Percentiles rank a stretch among this genome's conserved stretches.
Conservation (phyloP, 2,329 filamentous ascomycete genomes). For the Nakataea oryzae region DNA sequence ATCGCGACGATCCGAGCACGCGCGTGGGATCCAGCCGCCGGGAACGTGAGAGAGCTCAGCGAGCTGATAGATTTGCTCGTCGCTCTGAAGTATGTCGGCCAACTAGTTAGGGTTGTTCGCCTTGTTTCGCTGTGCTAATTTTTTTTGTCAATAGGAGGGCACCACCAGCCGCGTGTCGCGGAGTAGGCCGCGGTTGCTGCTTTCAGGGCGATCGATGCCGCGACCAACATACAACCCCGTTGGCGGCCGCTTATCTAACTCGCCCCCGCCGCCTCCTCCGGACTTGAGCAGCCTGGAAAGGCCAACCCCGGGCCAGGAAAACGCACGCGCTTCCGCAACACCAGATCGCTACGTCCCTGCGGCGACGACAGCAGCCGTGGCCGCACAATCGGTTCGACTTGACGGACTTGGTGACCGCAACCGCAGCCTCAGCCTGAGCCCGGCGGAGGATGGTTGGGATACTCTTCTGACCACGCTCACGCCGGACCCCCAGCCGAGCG, state of each 20-base stretch:
- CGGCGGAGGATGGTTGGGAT: constrained; percentile 62
- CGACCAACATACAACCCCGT: background rate
- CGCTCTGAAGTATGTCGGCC: background rate
- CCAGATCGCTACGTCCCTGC: background rate
- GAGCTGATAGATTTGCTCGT: background rate
- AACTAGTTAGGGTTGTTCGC: background rate
- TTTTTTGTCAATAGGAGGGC: background rate
- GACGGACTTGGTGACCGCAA: constrained; percentile 79
- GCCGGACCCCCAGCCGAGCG: constrained; percentile 69
- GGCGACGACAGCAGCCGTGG: background rate
- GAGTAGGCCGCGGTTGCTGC: background rate
- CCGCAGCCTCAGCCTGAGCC: constrained; percentile 72
- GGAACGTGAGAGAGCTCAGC: background rate
- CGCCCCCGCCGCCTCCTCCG: background rate
- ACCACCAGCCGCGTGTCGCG: too few species aligned
- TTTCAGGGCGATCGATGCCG: background rate
- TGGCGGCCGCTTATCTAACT: background rate
- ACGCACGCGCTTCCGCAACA: background rate
- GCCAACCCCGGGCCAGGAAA: background rate
- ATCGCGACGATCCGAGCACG: constrained; percentile 5
- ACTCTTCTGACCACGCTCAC: constrained; percentile 71
- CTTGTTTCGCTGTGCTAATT: background rate
- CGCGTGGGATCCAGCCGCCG: background rate
- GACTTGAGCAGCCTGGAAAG: background rate
- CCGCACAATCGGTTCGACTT: constrained; percentile 15